Conservation (phyloP, 495 filamentous ascomycete genomes). For the Podospora comata region DNA sequence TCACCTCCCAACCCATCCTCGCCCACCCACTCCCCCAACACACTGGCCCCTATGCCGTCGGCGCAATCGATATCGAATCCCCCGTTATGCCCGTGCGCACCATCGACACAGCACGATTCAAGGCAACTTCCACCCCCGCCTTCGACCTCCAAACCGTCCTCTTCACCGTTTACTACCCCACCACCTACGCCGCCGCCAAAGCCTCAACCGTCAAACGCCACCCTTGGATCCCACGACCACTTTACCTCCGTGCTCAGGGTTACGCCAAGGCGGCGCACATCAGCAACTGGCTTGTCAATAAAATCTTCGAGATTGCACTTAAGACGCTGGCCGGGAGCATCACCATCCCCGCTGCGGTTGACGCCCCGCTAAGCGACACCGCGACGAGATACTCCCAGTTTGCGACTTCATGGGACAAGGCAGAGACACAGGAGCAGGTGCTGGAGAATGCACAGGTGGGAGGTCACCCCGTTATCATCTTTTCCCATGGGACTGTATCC, state of each 20-base stretch:
- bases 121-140: conserved; percentile 33
- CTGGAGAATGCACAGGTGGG: conserved; percentile 15
- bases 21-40: conserved; percentile 45
- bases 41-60: conserved; percentile 48
- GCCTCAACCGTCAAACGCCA: conserved; percentile 30
- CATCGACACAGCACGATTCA: conserved; percentile 40
- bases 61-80: conserved; percentile 47
- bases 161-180: conserved; percentile 50
- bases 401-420: conserved; percentile 24
- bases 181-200: conserved; percentile 23
- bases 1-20: conserved; percentile 41
- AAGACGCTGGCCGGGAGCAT: conserved; percentile 38
- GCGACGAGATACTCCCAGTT: conserved; percentile 10
- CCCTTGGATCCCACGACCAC: conserved; percentile 48
- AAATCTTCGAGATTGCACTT: conserved; percentile 35
- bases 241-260: conserved; percentile 48
- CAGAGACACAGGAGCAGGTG: conserved; percentile 22
- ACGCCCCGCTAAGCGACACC: conserved; percentile 39
- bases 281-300: conserved; percentile 41
- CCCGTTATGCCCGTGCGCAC: conserved; percentile 33
- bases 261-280: conserved; percentile 47
- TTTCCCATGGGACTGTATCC: conserved; percentile 53
- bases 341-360: conserved; percentile 45
- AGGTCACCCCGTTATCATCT: conserved; percentile 47
- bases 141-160: conserved; percentile 49